Conservation (phyloP, 306 rosid genomes). For the Fagus sylvatica region DNA sequence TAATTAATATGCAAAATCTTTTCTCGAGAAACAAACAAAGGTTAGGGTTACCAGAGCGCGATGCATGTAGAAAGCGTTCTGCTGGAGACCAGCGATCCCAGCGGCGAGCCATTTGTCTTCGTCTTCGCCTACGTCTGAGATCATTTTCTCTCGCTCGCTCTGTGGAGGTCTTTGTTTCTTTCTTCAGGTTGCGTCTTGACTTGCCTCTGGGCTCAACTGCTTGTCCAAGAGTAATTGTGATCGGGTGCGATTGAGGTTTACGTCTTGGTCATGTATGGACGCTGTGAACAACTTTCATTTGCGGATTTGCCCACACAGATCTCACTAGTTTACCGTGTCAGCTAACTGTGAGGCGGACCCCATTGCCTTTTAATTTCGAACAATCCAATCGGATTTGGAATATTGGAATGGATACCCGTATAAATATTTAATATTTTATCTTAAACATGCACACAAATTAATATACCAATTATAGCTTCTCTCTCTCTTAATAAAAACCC, state of each 20-base stretch:
- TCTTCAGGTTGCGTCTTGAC: constrained; percentile 24
- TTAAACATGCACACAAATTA: no score
- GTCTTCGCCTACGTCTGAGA: constrained; percentile 80
- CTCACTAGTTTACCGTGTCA: no score
- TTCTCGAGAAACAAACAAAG: constrained; percentile 10
- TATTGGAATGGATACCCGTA: no score
- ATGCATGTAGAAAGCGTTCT: constrained; percentile 96
- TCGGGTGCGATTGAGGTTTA: background rate
- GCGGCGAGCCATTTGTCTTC: constrained; percentile 95
- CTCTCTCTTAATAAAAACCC: no score
- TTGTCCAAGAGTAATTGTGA: constrained; percentile 1
- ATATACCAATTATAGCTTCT: no score
- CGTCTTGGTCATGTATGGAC: background rate
- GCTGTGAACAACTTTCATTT: no score
- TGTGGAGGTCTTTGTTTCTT: background rate
- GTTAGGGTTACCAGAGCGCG: constrained; percentile 82
- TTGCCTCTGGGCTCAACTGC: constrained; percentile 27
- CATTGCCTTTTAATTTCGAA: no score
- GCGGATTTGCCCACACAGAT: no score
- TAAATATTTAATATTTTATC: no score
- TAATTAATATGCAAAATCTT: background rate
- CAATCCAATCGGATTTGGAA: no score
- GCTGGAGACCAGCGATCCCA: constrained; percentile 97
- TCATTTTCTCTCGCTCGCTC: constrained; percentile 44
- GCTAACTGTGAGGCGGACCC: no score